Percentiles rank a stretch among this genome's conserved stretches.
phyloP scores from a whole-genome alignment of 176 grass and related monocot genomes.

The Metroxylon sagu region DNA sequence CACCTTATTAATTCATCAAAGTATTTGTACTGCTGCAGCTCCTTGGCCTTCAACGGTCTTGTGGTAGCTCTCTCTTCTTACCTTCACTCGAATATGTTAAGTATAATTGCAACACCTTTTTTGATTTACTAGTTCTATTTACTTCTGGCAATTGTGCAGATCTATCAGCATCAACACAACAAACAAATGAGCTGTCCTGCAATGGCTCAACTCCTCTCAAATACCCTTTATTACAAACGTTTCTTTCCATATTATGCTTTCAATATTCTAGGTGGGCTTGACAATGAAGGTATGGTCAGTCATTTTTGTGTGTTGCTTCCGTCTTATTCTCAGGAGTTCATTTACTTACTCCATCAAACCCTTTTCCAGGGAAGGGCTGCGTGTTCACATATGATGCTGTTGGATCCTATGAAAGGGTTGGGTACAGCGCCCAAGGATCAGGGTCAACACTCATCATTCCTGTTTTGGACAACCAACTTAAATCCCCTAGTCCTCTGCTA shows the following conservation, averaged over 20 bases:
- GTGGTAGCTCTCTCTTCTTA: no score
- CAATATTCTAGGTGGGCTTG: slow-evolving; percentile 87
- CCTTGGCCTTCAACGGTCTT: no score
- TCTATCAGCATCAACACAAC: slow-evolving; percentile 98
- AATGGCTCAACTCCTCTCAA: slow-evolving; percentile 91
- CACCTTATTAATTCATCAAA: no score
- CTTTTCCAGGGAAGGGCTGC: slow-evolving; percentile 70
- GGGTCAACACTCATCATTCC: slow-evolving; percentile 84
- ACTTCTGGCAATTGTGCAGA: slow-evolving; percentile 19
- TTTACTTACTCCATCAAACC: no score
- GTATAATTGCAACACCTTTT: no score
- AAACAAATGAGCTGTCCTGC: slow-evolving; percentile 98
- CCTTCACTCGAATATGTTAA: no score
- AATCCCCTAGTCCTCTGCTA: slow-evolving; percentile 80
- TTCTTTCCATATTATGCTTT: slow-evolving; percentile 98
- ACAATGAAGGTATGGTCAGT: slow-evolving; percentile 57
- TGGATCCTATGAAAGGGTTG: slow-evolving; percentile 79
- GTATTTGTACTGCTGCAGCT: no score
- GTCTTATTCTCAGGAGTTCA: no score
- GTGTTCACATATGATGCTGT: slow-evolving; percentile 98
- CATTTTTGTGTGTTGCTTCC: background rate
- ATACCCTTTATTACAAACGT: slow-evolving; percentile 93
- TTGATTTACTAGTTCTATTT: slow-evolving; percentile 9
- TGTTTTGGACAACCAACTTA: slow-evolving; percentile 87
- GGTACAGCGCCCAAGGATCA: slow-evolving; percentile 81